Percentiles rank a stretch among this genome's conserved stretches.
Evolutionary conservation across 139 green algal species (phyloP).

Genomic region (Coelastrella sp.): DNA sequence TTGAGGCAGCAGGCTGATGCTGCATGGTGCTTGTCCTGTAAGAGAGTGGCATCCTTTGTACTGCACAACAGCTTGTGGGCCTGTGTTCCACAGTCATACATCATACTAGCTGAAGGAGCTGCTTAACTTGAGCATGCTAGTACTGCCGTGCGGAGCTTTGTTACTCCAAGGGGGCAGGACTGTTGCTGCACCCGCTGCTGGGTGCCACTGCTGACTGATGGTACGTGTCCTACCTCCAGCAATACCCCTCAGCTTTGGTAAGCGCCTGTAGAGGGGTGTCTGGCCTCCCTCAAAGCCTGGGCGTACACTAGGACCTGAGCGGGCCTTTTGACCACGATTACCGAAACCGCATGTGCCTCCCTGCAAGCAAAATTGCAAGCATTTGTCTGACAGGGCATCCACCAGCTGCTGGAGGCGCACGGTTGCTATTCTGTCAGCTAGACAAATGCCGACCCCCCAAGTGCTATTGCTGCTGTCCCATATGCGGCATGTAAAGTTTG

Average conservation of each 20-base stretch:
- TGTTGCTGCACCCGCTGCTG: not conserved
- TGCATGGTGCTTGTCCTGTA: too few relatives aligned
- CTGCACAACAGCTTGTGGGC: too few relatives aligned
- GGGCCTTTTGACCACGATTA: constrained; percentile 97
- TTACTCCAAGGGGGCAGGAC: too few relatives aligned
- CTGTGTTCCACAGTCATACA: too few relatives aligned
- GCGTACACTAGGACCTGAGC: constrained; percentile 83
- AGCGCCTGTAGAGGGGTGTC: constrained; percentile 94
- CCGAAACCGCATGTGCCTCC: constrained; percentile 95
- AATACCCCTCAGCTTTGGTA: constrained; percentile 98
- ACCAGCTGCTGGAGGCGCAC: not conserved
- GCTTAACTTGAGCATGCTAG: not conserved
- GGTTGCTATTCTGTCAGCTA: not conserved
- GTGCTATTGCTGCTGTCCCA: not conserved
- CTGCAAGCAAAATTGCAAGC: constrained; percentile 55
- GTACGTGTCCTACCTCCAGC: constrained; percentile 79
- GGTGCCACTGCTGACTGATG: not conserved
- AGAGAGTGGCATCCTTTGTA: too few relatives aligned
- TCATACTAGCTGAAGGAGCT: not conserved
- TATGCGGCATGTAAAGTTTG: too few relatives aligned
- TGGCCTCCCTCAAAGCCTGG: constrained; percentile 98
- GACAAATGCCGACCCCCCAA: not conserved
- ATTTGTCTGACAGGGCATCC: not conserved
- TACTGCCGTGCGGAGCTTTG: not conserved
- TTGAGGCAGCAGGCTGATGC: too few relatives aligned